Evolutionary conservation across 768 basidiomycete species (phyloP).

Genomic region (Termitomyces sp.): DNA sequence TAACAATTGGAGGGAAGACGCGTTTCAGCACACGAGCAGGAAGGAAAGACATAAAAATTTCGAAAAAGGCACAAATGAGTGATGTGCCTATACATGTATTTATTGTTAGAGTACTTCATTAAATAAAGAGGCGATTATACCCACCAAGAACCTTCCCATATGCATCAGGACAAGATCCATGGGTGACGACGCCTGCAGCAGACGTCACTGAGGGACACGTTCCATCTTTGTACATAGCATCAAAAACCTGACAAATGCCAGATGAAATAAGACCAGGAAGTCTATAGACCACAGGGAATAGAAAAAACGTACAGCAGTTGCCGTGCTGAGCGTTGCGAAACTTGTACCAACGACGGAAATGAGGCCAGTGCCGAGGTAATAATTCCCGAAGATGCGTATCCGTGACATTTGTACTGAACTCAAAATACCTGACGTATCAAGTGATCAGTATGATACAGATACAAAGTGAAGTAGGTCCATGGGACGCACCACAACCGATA

Average conservation of each 20-base stretch:
- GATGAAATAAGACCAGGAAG: background rate
- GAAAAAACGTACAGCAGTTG: constrained; percentile 44
- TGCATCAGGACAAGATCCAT: constrained; percentile 68
- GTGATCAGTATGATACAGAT: background rate
- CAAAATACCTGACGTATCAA: constrained; percentile 49
- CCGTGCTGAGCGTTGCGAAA: constrained; percentile 74
- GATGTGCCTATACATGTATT: constrained; percentile 49
- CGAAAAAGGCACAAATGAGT: constrained; percentile 71
- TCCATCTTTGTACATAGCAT: constrained; percentile 72
- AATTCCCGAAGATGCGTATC: constrained; percentile 50
- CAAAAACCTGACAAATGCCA: constrained; percentile 48
- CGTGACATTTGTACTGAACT: constrained; percentile 79
- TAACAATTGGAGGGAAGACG: constrained; percentile 78
- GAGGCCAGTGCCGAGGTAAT: constrained; percentile 75
- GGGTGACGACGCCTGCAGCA: constrained; percentile 53
- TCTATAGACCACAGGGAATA: background rate
- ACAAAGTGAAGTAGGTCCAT: background rate
- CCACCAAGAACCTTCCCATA: constrained; percentile 73
- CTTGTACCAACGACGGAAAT: constrained; percentile 79
- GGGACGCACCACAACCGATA: constrained; percentile 64
- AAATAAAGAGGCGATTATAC: constrained; percentile 4
- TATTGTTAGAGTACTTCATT: background rate
- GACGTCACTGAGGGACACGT: constrained; percentile 60
- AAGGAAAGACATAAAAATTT: constrained; percentile 77
- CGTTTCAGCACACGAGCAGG: constrained; percentile 54